A percentile compares a stretch with the other conserved stretches of the same genome.
Conservation (phyloP, 78 protist genomes). For the Planoprotostelium fungivorum region DNA sequence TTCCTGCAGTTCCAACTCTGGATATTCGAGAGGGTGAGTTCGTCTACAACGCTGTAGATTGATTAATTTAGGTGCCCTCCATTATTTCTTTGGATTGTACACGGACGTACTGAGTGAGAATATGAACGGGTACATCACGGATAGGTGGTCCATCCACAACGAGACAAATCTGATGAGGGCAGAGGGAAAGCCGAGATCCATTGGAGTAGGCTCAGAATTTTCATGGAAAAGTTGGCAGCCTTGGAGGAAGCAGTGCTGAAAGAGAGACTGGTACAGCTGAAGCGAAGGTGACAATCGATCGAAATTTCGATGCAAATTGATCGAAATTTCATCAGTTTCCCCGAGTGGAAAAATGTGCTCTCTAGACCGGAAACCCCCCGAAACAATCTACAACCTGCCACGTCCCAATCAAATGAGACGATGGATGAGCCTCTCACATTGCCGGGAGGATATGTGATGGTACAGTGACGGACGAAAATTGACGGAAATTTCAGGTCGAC, state of each 20-base stretch:
- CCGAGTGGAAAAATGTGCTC: not conserved
- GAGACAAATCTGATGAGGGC: not conserved
- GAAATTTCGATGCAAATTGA: not conserved
- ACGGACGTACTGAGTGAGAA: not conserved
- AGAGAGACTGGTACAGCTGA: not conserved
- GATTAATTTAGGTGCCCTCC: not conserved
- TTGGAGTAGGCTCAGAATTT: not conserved
- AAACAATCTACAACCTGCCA: too few species aligned
- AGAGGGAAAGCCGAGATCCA: not conserved
- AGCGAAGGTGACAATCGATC: not conserved
- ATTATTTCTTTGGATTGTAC: not conserved
- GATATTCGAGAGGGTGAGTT: constrained; percentile 54
- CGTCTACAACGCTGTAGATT: not conserved
- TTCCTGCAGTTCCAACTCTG: constrained; percentile 81
- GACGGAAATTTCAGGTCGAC: not conserved
- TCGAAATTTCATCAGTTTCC: not conserved
- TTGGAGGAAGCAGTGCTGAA: not conserved
- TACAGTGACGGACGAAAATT: too few species aligned
- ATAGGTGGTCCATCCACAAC: not conserved
- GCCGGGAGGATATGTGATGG: too few species aligned
- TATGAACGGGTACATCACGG: not conserved
- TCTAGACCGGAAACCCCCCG: too few species aligned
- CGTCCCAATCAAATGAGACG: too few species aligned
- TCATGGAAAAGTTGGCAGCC: not conserved
- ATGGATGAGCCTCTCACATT: too few species aligned